A percentile compares a stretch with the other conserved stretches of the same genome.
Conservation (phyloP, 805 yeast species). For the Monosporozyma unispora region DNA sequence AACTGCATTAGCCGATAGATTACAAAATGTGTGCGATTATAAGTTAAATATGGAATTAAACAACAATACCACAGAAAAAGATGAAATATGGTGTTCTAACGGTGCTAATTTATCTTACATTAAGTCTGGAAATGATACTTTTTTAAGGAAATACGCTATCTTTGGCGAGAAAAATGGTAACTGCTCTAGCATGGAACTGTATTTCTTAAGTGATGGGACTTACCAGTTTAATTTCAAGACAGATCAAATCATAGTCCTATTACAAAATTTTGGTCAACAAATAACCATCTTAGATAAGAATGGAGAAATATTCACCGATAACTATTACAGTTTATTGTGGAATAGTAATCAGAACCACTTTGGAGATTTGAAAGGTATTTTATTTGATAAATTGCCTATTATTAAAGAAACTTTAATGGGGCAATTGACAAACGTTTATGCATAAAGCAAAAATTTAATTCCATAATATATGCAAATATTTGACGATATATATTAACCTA, state of each 20-base stretch:
- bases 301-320: neutral
- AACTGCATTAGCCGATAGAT: slow-evolving; percentile 43
- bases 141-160: slow-evolving; percentile 62
- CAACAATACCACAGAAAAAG: slow-evolving; percentile 31
- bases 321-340: neutral
- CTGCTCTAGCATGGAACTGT: slow-evolving; percentile 47
- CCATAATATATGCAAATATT: neutral
- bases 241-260: neutral
- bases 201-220: slow-evolving; percentile 81
- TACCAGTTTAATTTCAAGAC: slow-evolving; percentile 39
- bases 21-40: slow-evolving; percentile 48
- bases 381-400: neutral
- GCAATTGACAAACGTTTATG: neutral
- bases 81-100: slow-evolving; percentile 42
- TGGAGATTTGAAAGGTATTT: neutral
- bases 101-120: slow-evolving; percentile 35
- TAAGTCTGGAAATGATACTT: slow-evolving; percentile 47
- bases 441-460: neutral
- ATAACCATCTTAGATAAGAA: neutral
- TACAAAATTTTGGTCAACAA: neutral
- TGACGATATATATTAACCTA: neutral
- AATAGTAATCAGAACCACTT: neutral
- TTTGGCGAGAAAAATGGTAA: neutral
- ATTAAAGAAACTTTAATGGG: neutral
- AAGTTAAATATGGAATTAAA: slow-evolving; percentile 1